These are phyloP conservation scores for Triadica sebifera DNA, from an alignment of 345 rosid genomes.

Conservation along the genomic window DNA sequence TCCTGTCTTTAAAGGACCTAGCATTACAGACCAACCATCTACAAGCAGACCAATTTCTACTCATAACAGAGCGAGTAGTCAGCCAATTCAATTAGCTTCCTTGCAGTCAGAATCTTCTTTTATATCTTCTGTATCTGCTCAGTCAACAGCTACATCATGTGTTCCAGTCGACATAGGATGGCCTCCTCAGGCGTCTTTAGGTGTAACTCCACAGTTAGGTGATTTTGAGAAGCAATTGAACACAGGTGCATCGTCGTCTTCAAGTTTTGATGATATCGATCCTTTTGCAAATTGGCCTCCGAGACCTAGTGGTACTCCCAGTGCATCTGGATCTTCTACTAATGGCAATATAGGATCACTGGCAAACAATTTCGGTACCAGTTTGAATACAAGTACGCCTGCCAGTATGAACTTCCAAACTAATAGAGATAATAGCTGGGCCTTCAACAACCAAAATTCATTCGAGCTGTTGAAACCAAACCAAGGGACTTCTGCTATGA, in stretches of 20 bases:
- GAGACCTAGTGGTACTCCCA: conserved; percentile 40
- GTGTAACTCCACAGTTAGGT: conserved; percentile 26
- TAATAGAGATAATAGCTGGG: conserved; percentile 47
- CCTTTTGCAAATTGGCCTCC: conserved; percentile 98
- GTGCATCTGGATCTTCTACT: conserved; percentile 35
- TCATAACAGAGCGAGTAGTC: conserved; percentile 30
- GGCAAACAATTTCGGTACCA: conserved; percentile 28
- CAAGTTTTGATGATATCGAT: conserved; percentile 65
- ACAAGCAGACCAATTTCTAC: conserved; percentile 16
- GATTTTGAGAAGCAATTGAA: conserved; percentile 40
- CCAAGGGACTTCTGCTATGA: conserved; percentile 37
- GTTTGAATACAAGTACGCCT: conserved; percentile 29
- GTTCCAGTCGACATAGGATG: conserved; percentile 79
- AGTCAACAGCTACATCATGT: conserved; percentile 50
- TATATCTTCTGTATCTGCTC: conserved; percentile 25
- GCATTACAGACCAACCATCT: conserved; percentile 26
- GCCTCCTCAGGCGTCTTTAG: conserved; percentile 70
- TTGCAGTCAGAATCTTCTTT: conserved; percentile 40
- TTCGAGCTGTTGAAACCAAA: conserved; percentile 40
- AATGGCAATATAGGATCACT: conserved; percentile 38
- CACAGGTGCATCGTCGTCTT: conserved; percentile 39
- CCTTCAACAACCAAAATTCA: conserved; percentile 40
- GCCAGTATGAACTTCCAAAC: conserved; percentile 6
- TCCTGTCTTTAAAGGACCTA: conserved; percentile 39
- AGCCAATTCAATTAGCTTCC: conserved; percentile 37